Evolutionary conservation across 2,329 filamentous ascomycete genomes (phyloP).

Genomic region (Ophiostoma montium): DNA sequence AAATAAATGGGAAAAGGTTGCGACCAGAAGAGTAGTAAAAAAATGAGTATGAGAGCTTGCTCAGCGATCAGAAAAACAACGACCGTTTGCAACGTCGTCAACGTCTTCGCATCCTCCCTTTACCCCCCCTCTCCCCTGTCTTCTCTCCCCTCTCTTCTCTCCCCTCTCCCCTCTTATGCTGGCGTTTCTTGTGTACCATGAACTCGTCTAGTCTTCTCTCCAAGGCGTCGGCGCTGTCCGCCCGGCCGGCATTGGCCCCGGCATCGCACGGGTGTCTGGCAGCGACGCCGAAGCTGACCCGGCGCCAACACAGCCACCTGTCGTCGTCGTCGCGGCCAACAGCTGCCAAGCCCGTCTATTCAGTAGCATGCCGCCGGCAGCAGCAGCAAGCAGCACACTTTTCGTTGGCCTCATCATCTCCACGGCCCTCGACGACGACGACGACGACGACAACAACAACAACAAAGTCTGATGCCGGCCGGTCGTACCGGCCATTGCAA

Average conservation of each 20-base stretch:
- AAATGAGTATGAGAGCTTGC: not conserved
- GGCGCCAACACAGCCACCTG: not conserved
- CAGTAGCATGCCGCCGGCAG: not conserved
- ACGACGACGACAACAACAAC: not conserved
- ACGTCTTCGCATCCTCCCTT: not conserved
- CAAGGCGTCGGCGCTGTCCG: constrained; percentile 21
- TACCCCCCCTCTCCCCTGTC: not conserved
- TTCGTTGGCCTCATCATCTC: too few relatives aligned
- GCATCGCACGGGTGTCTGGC: constrained; percentile 19
- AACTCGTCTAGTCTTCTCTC: constrained; percentile 17
- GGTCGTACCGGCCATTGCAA: not conserved
- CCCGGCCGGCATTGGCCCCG: constrained; percentile 18
- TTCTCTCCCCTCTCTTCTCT: not conserved
- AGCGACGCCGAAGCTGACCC: constrained; percentile 14
- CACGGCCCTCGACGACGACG: not conserved
- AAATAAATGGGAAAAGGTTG: not conserved
- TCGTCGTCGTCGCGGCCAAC: not conserved
- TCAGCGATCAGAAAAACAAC: not conserved
- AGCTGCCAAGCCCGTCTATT: not conserved
- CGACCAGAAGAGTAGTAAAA: not conserved
- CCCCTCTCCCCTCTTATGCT: not conserved
- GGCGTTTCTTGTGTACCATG: not conserved
- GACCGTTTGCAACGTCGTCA: not conserved
- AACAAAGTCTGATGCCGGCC: not conserved
- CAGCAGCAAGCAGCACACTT: not conserved